These are phyloP conservation scores for Arabidopsis thaliana DNA, from an alignment of 345 rosid species.

Conservation along the genomic window DNA sequence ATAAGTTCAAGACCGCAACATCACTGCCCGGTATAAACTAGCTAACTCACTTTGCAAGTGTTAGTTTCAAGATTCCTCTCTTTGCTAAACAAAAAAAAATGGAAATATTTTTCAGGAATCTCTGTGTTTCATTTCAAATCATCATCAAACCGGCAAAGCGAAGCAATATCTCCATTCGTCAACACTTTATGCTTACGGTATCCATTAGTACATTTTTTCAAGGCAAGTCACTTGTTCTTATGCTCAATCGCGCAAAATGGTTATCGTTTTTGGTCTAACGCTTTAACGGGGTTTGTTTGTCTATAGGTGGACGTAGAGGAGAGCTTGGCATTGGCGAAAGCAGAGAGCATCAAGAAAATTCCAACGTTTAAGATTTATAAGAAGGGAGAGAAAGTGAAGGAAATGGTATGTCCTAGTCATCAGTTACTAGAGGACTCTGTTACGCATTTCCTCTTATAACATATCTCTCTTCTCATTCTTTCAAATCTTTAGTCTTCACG, in stretches of 20 bases:
- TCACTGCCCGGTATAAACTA: conserved; percentile 62
- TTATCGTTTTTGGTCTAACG: neutral
- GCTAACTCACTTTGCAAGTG: neutral
- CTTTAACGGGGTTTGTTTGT: neutral
- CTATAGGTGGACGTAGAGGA: conserved; percentile 75
- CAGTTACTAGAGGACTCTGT: conserved; percentile 69
- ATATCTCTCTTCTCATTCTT: conserved; percentile 17
- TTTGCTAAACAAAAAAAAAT: neutral
- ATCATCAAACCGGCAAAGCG: conserved; percentile 42
- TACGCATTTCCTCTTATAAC: conserved; percentile 57
- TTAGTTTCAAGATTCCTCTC: conserved; percentile 8
- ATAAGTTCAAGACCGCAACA: conserved; percentile 64
- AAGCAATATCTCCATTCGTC: conserved; percentile 41
- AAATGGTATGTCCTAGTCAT: conserved; percentile 74
- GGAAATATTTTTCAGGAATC: conserved; percentile 45
- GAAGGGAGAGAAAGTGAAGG: conserved; percentile 71
- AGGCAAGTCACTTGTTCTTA: conserved; percentile 45
- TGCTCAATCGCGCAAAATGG: conserved; percentile 18
- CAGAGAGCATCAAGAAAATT: conserved; percentile 68
- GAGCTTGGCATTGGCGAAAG: conserved; percentile 59
- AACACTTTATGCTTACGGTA: conserved; percentile 48
- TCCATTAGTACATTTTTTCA: conserved; percentile 45
- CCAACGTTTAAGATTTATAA: conserved; percentile 85
- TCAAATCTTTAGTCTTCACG: conserved; percentile 20
- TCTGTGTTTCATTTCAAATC: conserved; percentile 48